Evolutionary conservation across 2,329 filamentous ascomycete species (phyloP).

Genomic region (Trichoderma sp.): DNA sequence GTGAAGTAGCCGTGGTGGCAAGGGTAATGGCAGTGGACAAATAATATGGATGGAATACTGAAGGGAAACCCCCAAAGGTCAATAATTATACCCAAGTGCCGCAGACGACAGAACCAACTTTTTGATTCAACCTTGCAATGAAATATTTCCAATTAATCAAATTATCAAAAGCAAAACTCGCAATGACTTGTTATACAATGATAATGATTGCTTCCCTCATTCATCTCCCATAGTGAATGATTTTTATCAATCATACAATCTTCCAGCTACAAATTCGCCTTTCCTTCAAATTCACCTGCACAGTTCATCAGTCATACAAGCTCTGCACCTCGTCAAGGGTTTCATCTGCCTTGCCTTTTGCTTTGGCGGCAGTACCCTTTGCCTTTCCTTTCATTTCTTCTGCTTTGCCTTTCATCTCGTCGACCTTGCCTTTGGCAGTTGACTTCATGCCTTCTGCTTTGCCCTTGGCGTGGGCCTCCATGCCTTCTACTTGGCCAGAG

Average conservation of each 20-base stretch:
- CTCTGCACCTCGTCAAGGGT: slow-evolving; percentile 43
- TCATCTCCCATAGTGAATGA: background rate
- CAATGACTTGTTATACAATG: background rate
- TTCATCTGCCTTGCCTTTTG: slow-evolving; percentile 49
- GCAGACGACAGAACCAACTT: background rate
- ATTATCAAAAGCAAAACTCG: background rate
- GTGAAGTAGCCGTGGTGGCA: background rate
- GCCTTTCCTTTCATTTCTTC: slow-evolving; percentile 45
- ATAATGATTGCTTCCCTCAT: background rate
- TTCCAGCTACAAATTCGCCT: background rate
- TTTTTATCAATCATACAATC: background rate
- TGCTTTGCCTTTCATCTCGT: slow-evolving; percentile 40
- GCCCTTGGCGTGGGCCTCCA: slow-evolving; percentile 41
- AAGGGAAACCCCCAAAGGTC: background rate
- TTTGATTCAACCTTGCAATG: background rate
- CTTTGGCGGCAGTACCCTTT: slow-evolving; percentile 42
- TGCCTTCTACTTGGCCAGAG: slow-evolving; percentile 37
- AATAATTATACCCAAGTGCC: background rate
- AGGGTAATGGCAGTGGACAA: slow-evolving; percentile 2
- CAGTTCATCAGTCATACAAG: slow-evolving; percentile 27
- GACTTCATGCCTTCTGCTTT: slow-evolving; percentile 35
- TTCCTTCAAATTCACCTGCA: background rate
- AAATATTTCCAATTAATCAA: background rate
- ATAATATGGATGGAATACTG: no score
- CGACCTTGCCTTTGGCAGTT: slow-evolving; percentile 40